Conservation (phyloP, 768 basidiomycete species). For the Cystobasidium onofrii region DNA sequence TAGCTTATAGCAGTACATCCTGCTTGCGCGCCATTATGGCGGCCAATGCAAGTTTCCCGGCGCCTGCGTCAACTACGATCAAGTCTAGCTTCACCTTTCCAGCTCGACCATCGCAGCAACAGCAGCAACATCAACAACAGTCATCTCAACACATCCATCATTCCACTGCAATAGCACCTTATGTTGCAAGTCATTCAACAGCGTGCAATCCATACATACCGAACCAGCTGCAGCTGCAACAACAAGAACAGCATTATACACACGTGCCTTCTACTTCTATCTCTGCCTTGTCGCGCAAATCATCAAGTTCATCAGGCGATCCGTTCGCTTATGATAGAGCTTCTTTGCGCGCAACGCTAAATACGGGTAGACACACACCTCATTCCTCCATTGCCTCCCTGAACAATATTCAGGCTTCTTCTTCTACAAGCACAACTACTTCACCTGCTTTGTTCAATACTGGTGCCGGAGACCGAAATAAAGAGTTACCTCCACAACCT, state of each 20-base stretch:
- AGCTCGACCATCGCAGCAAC: not conserved
- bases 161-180: not conserved
- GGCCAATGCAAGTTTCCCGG: not conserved
- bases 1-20: not conserved
- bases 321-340: not conserved
- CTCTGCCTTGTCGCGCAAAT: not conserved
- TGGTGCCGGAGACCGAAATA: slow-evolving; percentile 1
- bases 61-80: not conserved
- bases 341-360: not conserved
- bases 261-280: not conserved
- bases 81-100: not conserved
- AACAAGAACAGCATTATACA: not conserved
- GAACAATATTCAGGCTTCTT: not conserved
- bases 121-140: not conserved
- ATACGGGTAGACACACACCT: not conserved
- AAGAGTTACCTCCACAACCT: slow-evolving; percentile 14
- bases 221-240: not conserved
- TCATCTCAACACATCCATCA: not conserved
- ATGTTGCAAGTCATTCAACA: not conserved
- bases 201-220: not conserved
- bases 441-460: not conserved
- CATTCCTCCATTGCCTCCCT: not conserved
- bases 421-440: not conserved
- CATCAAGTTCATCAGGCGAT: not conserved
- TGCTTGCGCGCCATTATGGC: not conserved